Evolutionary conservation across 495 filamentous ascomycete genomes (phyloP).

Genomic region (Saxophila tyrrhenica): DNA sequence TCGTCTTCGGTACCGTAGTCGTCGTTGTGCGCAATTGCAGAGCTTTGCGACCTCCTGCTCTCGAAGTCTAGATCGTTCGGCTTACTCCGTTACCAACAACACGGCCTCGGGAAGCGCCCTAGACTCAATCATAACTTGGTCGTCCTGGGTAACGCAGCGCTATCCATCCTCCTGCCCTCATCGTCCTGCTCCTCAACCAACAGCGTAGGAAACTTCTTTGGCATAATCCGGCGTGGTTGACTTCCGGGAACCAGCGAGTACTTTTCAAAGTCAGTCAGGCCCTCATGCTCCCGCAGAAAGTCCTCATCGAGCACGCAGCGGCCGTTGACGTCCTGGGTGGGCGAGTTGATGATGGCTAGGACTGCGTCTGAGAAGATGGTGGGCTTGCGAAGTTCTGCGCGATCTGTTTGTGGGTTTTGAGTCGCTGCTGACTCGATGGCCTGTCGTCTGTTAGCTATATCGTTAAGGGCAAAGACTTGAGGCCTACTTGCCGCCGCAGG

Average conservation of each 20-base stretch:
- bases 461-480: too few relatives aligned
- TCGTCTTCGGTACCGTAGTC: too few relatives aligned
- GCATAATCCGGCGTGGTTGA: conserved; percentile 67
- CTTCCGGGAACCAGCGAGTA: conserved; percentile 59
- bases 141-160: conserved; percentile 30
- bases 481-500: conserved; percentile 51
- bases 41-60: too few relatives aligned
- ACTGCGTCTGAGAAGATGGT: conserved; percentile 74
- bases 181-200: conserved; percentile 72
- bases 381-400: conserved; percentile 52
- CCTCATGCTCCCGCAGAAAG: conserved; percentile 54
- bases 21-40: too few relatives aligned
- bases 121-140: conserved; percentile 25
- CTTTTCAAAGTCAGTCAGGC: conserved; percentile 59
- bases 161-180: conserved; percentile 65
- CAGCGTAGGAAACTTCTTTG: conserved; percentile 54
- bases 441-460: conserved; percentile 25
- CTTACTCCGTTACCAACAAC: neutral
- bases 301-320: conserved; percentile 69
- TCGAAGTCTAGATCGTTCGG: too few relatives aligned
- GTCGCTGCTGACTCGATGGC: conserved; percentile 68
- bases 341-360: conserved; percentile 57
- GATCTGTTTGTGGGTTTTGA: conserved; percentile 33
- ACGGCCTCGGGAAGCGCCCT: neutral
- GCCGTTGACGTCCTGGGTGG: conserved; percentile 53